Base-by-base conservation (phyloP, 2,329 filamentous ascomycete species). In the Gyromitra esculenta region DNA sequence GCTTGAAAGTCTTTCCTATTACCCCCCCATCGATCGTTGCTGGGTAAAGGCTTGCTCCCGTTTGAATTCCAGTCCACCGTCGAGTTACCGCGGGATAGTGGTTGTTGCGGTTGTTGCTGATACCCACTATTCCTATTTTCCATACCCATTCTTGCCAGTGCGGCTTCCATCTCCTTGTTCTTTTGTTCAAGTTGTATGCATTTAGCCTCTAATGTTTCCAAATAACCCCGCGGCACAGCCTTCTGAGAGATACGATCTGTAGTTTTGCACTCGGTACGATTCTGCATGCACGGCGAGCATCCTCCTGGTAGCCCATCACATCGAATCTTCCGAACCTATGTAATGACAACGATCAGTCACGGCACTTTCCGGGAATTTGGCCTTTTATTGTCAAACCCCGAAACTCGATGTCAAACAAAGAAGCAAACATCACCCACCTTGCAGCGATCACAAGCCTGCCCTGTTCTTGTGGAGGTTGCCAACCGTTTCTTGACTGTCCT, bases 401-500 rank as follows among this genome's bases (percentile, higher is more conserved):
- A 64, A 62, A 21, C 59, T 62, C 5, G 18, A 62, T 43, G 15
- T 37, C 39, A 62, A 50, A 71, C 48, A 65, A 66, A 54, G 59
- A 72, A 64, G 11, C 48, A 60, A 73, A 74, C n/a, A 70, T 52
- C 31, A 81, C 87, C 80, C 83, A 92, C 91, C 88, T 95, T 96
- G 87, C 93, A 96, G 72, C 93, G 88, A 84, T 96, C 93, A 86
- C 93, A 96, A 41, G 93, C 93, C 84, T 96, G 93, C 8, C 93
- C 93, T 0, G 93, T 96, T 73, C 89, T 85, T 78, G 86, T 87
- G 69, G 87, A 88, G 73, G 85, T 85, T 67, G 85, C 84, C 69
- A 89, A 83, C 80, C 86, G 86, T 83, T 88, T 87, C 83, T 86
- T 87, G 60, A 87, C 86, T 13, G 84, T 82, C 74, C 83, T 81